Percentiles rank a stretch among this genome's conserved stretches.
phyloP scores from a whole-genome alignment of 2,329 filamentous ascomycete species.

The Dryadomyces quercivorus region DNA sequence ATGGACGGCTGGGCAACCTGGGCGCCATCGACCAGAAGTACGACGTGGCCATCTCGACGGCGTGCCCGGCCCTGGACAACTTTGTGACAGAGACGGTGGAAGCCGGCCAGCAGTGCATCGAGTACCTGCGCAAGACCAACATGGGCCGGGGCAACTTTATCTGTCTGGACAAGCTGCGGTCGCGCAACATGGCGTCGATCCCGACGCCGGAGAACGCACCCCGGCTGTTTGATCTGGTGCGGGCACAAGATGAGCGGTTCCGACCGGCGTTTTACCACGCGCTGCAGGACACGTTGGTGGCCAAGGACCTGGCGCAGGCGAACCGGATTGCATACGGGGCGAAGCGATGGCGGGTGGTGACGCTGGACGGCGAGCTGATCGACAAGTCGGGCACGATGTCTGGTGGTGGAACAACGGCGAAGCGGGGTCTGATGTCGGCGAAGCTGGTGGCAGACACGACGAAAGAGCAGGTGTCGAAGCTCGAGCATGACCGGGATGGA shows the following conservation, averaged over 20 bases:
- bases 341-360: constrained; percentile 91
- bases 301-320: constrained; percentile 84
- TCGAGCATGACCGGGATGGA: constrained; percentile 76
- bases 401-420: constrained; percentile 82
- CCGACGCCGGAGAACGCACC: constrained; percentile 87
- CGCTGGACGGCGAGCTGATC: constrained; percentile 86
- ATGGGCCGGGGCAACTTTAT: constrained; percentile 96
- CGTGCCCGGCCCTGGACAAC: constrained; percentile 82
- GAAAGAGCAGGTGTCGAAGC: constrained; percentile 77
- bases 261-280: constrained; percentile 89
- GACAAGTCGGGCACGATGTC: constrained; percentile 99
- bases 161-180: constrained; percentile 74
- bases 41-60: constrained; percentile 96
- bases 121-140: constrained; percentile 94
- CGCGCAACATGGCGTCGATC: constrained; percentile 65
- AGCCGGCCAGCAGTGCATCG: constrained; percentile 93
- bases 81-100: constrained; percentile 96
- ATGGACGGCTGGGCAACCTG: constrained; percentile 86
- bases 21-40: constrained; percentile 89
- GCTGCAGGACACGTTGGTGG: constrained; percentile 88
- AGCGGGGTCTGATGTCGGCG: constrained; percentile 91
- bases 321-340: constrained; percentile 95
- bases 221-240: constrained; percentile 84
- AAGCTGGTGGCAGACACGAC: constrained; percentile 80
- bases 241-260: constrained; percentile 78